phyloP scores from a whole-genome alignment of 257 asterid genomes.

The Nicotiana otophora region DNA sequence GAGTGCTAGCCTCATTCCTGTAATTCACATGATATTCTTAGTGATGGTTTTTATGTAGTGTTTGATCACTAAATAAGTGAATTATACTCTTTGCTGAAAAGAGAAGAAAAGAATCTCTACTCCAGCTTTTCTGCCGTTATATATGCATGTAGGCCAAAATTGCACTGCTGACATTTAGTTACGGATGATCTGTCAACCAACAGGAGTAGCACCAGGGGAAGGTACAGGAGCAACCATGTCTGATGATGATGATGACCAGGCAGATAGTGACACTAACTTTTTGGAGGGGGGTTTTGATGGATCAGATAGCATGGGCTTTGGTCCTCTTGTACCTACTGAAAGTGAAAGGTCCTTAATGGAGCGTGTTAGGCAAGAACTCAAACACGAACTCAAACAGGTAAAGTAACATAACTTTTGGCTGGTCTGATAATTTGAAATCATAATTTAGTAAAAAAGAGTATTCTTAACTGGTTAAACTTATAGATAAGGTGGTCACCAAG shows the following conservation, averaged over 20 bases:
- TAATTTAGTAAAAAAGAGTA: background rate
- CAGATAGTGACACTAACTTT: slow-evolving; percentile 75
- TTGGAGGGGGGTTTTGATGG: slow-evolving; percentile 87
- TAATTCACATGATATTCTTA: background rate
- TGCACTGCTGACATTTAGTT: background rate
- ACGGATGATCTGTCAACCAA: slow-evolving; percentile 15
- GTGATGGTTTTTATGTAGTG: background rate
- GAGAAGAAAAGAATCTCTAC: slow-evolving; percentile 6
- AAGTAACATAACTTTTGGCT: background rate
- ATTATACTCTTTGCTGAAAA: background rate
- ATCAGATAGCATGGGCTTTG: slow-evolving; percentile 87
- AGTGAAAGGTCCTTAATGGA: slow-evolving; percentile 96
- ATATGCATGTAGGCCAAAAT: slow-evolving; percentile 5
- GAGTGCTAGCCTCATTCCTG: background rate
- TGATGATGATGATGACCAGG: slow-evolving; percentile 91
- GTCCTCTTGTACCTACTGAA: slow-evolving; percentile 86
- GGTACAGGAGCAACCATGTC: slow-evolving; percentile 99
- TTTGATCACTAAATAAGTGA: background rate
- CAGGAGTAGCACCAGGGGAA: slow-evolving; percentile 96
- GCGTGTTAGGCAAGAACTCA: slow-evolving; percentile 90
- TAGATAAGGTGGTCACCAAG: background rate
- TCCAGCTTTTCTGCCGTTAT: background rate
- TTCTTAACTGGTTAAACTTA: background rate
- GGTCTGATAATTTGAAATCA: background rate
- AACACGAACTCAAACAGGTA: slow-evolving; percentile 97